phyloP scores from a whole-genome alignment of 78 protist genomes.

The Creolimax fragrantissima region DNA sequence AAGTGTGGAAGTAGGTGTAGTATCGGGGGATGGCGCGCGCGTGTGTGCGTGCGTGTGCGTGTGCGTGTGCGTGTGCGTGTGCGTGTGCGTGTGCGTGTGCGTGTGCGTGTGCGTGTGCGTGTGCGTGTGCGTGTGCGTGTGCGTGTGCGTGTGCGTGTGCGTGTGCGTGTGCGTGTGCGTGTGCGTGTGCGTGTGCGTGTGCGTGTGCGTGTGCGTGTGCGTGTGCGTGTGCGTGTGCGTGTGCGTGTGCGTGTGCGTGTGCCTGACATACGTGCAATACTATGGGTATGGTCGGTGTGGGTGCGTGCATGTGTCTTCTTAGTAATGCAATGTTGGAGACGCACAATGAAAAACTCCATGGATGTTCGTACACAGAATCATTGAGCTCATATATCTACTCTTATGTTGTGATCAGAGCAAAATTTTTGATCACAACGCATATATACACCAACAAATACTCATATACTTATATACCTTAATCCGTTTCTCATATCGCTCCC shows the following conservation, averaged over 20 bases:
- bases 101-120: background rate
- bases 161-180: conserved; percentile 13
- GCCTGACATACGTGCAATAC: background rate
- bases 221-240: background rate
- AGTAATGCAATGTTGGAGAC: too few relatives aligned
- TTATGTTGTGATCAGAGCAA: too few relatives aligned
- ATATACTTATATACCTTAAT: too few relatives aligned
- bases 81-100: background rate
- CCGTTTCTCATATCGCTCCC: too few relatives aligned
- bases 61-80: background rate
- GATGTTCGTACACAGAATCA: too few relatives aligned
- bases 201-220: background rate
- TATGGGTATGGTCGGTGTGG: background rate
- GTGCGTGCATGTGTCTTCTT: background rate
- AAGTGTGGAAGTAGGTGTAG: too few relatives aligned
- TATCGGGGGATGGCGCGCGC: background rate
- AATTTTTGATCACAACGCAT: too few relatives aligned
- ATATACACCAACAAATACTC: too few relatives aligned
- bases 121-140: background rate
- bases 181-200: background rate
- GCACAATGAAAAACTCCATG: too few relatives aligned
- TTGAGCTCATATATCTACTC: too few relatives aligned
- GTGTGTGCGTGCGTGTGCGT: background rate
- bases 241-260: background rate
- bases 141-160: background rate